These are phyloP conservation scores for Tuber melanosporum DNA, from an alignment of 495 filamentous ascomycete genomes.

Conservation along the genomic window DNA sequence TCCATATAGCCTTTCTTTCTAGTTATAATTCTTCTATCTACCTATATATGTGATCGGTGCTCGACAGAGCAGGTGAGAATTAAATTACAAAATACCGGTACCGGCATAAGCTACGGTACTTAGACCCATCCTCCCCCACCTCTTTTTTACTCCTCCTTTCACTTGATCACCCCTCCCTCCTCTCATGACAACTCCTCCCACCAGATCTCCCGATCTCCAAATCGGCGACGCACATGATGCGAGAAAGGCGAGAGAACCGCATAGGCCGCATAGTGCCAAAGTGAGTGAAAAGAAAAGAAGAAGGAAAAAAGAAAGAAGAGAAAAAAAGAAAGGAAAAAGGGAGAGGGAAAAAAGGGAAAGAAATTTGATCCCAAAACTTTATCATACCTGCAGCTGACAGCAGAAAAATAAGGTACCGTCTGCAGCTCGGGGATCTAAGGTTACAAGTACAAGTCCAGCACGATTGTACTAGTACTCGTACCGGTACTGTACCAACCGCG, in stretches of 20 bases:
- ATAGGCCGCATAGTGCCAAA: background rate
- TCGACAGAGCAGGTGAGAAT: background rate
- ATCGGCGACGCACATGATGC: background rate
- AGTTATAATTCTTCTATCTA: background rate
- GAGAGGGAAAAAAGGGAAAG: slow-evolving; percentile 21
- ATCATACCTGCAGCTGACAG: background rate
- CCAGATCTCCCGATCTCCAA: background rate
- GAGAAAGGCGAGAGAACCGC: background rate
- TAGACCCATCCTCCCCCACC: background rate
- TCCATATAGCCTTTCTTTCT: background rate
- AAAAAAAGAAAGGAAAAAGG: slow-evolving; percentile 17
- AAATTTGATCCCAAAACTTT: slow-evolving; percentile 15
- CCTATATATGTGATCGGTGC: background rate
- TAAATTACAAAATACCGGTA: background rate
- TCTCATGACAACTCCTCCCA: background rate
- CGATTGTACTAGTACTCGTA: background rate
- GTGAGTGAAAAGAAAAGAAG: background rate
- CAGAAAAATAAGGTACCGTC: background rate
- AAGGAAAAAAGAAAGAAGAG: slow-evolving; percentile 16
- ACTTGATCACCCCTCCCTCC: background rate
- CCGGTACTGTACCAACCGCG: no score
- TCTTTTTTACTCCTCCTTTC: background rate
- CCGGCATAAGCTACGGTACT: background rate
- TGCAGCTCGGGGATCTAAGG: background rate
- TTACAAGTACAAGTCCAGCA: background rate